Evolutionary conservation across 1,284 basidiomycete species (phyloP), one percentile per base, ranked within the genome.

Genomic region (Golubevia sp.): DNA sequence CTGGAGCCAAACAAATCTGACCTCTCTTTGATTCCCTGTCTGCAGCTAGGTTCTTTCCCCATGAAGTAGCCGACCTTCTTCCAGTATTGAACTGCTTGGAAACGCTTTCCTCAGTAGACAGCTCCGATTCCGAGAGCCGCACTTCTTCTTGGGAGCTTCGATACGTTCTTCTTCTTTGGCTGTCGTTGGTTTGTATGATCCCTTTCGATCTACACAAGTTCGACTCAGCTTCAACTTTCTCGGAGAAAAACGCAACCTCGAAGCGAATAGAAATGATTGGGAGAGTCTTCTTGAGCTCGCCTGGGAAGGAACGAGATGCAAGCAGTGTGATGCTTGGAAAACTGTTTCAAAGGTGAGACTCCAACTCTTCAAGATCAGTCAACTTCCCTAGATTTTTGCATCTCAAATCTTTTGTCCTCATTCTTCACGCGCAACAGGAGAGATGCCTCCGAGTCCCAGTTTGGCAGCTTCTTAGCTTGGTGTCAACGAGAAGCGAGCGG

Each of bases 191-290:
- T 58, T 92, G 92, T 84, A 94, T 93, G 86, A 90, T 98, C 21
- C 97, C 97, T 0, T 99, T 99, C 82, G 90, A 93, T 78, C 86
- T 99, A 54, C 86, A 89, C 18, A 91, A 92, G 66, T 92, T 97
- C 60, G 92, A 94, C 76, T 70, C n/a, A 88, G 89, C 58, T 81
- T 78, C 11, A 86, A 58, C 25, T 38, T 57, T 57, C 44, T 26
- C 60, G 44, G 44, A 63, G 51, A 56, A 64, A 18, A 62, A 64
- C 1, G 55, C 68, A 88, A 89, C 38, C 87, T 88, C n/a, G 67
- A 74, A 62, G 71, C 83, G 38, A 83, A 77, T 95, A 6, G 89
- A 93, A 70, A 70, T 75, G 0, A 82, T 91, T 3, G 91, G 88
- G 0, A 90, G 89, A 70, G 77, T 81, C 21, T 88, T 90, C 66